These are phyloP conservation scores for Lycium ferocissimum DNA, from an alignment of 257 asterid species.

Conservation along the genomic window DNA sequence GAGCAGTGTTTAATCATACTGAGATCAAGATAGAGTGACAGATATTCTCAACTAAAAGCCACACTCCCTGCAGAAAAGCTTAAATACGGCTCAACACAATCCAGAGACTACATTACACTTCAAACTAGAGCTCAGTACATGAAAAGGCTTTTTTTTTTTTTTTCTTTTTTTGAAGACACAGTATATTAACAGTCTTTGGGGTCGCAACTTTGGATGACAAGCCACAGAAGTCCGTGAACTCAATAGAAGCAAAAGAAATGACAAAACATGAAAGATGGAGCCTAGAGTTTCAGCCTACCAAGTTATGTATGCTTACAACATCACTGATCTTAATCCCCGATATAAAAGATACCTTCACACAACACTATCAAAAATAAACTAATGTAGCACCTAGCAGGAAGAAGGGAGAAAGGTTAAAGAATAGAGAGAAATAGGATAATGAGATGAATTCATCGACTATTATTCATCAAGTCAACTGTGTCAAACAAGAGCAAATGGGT, in stretches of 20 bases:
- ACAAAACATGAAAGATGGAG: not conserved
- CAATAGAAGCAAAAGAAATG: slow-evolving; percentile 5
- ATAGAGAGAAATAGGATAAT: not conserved
- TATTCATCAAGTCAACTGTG: not conserved
- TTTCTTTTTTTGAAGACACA: too few species aligned
- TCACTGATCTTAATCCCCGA: not conserved
- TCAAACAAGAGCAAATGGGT: not conserved
- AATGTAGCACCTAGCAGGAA: not conserved
- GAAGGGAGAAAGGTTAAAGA: not conserved
- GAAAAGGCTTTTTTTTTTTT: not conserved
- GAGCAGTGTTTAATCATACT: not conserved
- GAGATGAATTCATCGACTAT: not conserved
- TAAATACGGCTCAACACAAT: not conserved
- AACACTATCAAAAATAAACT: not conserved
- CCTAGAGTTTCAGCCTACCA: not conserved
- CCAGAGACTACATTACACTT: not conserved
- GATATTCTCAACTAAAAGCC: not conserved
- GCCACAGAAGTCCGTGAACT: not conserved
- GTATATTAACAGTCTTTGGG: not conserved
- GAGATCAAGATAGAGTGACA: slow-evolving; percentile 26
- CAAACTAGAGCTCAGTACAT: not conserved
- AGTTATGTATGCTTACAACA: slow-evolving; percentile 17
- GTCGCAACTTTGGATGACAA: not conserved
- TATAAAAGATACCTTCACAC: slow-evolving; percentile 18
- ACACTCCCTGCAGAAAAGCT: not conserved